These are phyloP conservation scores for Larix sibirica DNA, from an alignment of 83 land plant species.

Conservation along the genomic window DNA sequence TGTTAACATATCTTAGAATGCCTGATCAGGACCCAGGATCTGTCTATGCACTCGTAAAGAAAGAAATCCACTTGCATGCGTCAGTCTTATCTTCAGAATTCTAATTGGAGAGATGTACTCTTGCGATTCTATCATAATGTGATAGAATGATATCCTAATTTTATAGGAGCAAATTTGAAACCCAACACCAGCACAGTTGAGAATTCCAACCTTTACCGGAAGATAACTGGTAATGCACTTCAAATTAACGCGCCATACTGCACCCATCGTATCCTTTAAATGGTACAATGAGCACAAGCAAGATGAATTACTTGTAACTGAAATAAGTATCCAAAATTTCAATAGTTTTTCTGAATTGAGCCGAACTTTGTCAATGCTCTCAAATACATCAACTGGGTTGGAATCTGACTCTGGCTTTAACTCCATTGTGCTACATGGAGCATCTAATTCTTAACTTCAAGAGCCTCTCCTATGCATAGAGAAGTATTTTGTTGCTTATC, in stretches of 20 bases:
- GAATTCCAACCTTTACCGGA: background rate
- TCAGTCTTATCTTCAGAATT: background rate
- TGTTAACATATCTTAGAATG: background rate
- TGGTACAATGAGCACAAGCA: background rate
- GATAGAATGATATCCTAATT: background rate
- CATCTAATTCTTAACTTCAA: background rate
- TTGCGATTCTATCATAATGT: background rate
- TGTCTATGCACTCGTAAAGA: background rate
- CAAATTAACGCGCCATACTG: background rate
- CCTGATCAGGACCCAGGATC: background rate
- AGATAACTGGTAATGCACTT: background rate
- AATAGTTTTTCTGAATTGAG: background rate
- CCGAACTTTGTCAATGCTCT: background rate
- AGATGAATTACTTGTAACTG: too few relatives aligned
- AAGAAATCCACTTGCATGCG: background rate
- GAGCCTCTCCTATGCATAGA: background rate
- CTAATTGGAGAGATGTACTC: background rate
- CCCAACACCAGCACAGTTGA: background rate
- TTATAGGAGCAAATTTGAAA: too few relatives aligned
- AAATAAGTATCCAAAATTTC: background rate
- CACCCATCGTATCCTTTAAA: background rate
- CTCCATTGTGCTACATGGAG: background rate
- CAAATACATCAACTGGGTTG: background rate
- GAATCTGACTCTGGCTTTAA: background rate
- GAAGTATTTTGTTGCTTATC: slow-evolving; percentile 7